A percentile compares a stretch with the other conserved stretches of the same genome.
Conservation (phyloP, 768 basidiomycete species). For the Suillus plorans region DNA sequence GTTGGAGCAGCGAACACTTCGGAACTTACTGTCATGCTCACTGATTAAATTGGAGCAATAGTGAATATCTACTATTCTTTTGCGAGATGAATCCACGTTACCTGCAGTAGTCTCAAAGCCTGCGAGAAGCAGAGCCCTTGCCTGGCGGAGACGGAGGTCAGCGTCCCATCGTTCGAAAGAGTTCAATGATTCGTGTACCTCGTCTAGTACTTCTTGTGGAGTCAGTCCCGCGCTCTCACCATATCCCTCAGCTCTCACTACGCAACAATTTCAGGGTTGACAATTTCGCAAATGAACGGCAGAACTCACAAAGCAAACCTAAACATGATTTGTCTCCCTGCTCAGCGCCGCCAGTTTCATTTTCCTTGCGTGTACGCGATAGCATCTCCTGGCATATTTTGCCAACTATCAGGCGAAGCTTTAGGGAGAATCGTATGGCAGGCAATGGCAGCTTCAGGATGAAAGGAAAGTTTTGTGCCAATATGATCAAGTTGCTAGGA, state of each 20-base stretch:
- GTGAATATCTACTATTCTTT: background rate
- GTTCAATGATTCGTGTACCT: background rate
- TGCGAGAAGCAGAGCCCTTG: conserved; percentile 13
- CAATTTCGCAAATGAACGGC: background rate
- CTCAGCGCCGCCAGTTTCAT: conserved; percentile 26
- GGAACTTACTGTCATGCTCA: conserved; percentile 11
- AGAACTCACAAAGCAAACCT: background rate
- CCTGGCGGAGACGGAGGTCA: conserved; percentile 7
- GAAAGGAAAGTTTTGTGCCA: conserved; percentile 31
- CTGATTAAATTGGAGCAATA: background rate
- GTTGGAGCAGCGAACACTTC: background rate
- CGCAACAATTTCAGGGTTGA: background rate
- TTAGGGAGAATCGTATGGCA: conserved; percentile 21
- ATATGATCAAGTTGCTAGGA: conserved; percentile 7
- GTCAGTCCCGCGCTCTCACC: background rate
- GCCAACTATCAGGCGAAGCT: conserved; percentile 29
- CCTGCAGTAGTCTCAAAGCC: conserved; percentile 26
- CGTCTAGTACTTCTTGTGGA: background rate
- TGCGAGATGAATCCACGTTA: conserved; percentile 9
- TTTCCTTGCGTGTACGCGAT: conserved; percentile 32
- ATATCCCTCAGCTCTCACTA: background rate
- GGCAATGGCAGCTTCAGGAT: conserved; percentile 33
- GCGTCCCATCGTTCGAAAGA: background rate
- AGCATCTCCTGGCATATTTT: conserved; percentile 36
- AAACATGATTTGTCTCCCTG: conserved; percentile 1